Evolutionary conservation across 2,329 filamentous ascomycete genomes (phyloP).

Genomic region (Albophoma yamanashiensis): DNA sequence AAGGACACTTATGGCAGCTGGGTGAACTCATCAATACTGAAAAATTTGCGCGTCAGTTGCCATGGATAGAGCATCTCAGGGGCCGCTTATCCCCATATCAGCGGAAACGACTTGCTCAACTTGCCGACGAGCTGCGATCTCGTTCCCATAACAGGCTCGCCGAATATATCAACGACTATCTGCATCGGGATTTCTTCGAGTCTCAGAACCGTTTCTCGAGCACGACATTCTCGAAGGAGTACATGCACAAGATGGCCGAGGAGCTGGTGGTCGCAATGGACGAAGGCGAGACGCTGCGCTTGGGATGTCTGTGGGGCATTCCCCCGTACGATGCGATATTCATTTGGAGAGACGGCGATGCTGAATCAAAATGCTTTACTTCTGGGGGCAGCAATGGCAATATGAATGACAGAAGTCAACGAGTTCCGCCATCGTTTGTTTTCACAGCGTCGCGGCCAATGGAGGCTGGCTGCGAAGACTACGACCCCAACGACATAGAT

Average conservation of each 20-base stretch:
- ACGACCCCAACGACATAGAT: neutral
- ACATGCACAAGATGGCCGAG: no score
- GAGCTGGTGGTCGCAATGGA: no score
- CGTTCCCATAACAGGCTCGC: no score
- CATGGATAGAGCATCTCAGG: neutral
- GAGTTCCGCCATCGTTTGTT: neutral
- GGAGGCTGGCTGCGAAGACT: neutral
- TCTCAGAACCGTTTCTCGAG: no score
- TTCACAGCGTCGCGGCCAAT: neutral
- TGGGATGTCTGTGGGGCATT: no score
- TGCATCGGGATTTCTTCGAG: no score
- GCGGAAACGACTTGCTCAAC: no score
- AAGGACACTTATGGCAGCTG: neutral
- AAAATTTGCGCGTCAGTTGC: neutral
- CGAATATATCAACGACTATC: no score
- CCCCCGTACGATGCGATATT: neutral
- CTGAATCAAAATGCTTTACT: neutral
- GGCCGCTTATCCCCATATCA: no score
- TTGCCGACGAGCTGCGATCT: no score
- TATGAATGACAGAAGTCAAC: neutral
- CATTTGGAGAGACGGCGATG: neutral
- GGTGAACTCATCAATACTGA: neutral
- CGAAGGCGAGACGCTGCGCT: no score
- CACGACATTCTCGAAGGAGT: no score
- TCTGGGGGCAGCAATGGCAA: neutral